A percentile compares a stretch with the other conserved stretches of the same genome.
Conservation (phyloP, 306 rosid species). For the Hippophae rhamnoides region DNA sequence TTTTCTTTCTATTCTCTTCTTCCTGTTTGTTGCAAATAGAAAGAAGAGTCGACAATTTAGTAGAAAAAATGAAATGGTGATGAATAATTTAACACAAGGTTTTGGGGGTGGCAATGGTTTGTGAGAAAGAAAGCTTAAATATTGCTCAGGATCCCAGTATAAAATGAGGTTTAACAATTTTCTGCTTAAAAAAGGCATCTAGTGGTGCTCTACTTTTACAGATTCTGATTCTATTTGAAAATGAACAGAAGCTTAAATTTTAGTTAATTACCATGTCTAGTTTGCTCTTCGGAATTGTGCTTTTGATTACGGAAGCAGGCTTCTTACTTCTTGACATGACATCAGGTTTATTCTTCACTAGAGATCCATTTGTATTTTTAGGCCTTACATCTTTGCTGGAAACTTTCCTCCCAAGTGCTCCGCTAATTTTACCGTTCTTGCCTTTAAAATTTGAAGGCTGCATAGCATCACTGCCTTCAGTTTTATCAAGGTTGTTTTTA, state of each 20-base stretch:
- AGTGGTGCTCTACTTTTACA: not conserved
- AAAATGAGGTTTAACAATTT: too few species aligned
- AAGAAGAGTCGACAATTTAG: constrained; percentile 12
- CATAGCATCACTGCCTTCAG: constrained; percentile 21
- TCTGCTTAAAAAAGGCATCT: too few species aligned
- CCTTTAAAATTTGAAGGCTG: constrained; percentile 20
- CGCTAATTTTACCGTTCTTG: constrained; percentile 26
- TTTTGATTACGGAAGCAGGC: constrained; percentile 48
- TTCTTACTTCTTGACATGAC: constrained; percentile 43
- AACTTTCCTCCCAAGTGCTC: constrained; percentile 38
- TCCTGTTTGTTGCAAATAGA: constrained; percentile 35
- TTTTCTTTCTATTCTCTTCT: constrained; percentile 70
- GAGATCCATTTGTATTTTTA: constrained; percentile 44
- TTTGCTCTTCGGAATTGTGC: constrained; percentile 44
- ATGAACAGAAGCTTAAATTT: constrained; percentile 11
- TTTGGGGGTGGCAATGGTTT: too few species aligned
- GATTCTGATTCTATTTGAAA: not conserved
- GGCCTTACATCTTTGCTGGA: constrained; percentile 50
- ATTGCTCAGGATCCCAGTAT: too few species aligned
- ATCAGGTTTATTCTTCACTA: constrained; percentile 50
- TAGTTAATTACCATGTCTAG: constrained; percentile 45
- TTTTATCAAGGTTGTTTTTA: constrained; percentile 24
- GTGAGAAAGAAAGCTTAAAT: too few species aligned
- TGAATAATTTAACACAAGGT: too few species aligned
- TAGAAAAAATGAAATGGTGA: not conserved